Conservation (phyloP, 257 asterid genomes). For the Penstemon newberryi region DNA sequence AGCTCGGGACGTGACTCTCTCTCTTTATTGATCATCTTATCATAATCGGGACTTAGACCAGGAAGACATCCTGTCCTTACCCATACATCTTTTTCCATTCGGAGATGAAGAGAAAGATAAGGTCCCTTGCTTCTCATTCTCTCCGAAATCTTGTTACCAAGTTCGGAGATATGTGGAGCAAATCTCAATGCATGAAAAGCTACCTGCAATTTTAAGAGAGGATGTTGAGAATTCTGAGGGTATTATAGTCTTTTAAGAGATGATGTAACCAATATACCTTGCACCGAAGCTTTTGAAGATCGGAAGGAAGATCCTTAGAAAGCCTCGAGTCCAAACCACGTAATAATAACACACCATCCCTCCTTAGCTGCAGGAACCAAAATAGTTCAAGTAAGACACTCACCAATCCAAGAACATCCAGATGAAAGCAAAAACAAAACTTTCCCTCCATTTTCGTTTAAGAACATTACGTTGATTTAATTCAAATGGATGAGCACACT, state of each 20-base stretch:
- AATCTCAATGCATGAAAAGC: constrained; percentile 84
- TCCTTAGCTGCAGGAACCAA: constrained; percentile 61
- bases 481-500: not conserved
- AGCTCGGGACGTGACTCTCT: constrained; percentile 63
- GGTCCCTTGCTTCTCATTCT: constrained; percentile 89
- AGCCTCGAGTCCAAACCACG: constrained; percentile 94
- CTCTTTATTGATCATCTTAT: constrained; percentile 71
- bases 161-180: constrained; percentile 59
- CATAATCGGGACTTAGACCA: constrained; percentile 62
- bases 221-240: not conserved
- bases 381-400: constrained; percentile 17
- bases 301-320: constrained; percentile 91
- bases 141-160: constrained; percentile 70
- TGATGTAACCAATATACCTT: constrained; percentile 51
- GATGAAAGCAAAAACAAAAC: not conserved
- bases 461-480: not conserved
- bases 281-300: constrained; percentile 98
- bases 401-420: not conserved
- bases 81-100: constrained; percentile 98
- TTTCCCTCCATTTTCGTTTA: constrained; percentile 22
- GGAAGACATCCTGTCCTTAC: constrained; percentile 95
- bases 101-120: constrained; percentile 82
- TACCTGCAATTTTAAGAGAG: constrained; percentile 50
- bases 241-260: too few species aligned
- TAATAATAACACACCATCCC: constrained; percentile 80